These are phyloP conservation scores for Sporothrix euskadiensis DNA, from an alignment of 2,329 filamentous ascomycete genomes.

Conservation along the genomic window DNA sequence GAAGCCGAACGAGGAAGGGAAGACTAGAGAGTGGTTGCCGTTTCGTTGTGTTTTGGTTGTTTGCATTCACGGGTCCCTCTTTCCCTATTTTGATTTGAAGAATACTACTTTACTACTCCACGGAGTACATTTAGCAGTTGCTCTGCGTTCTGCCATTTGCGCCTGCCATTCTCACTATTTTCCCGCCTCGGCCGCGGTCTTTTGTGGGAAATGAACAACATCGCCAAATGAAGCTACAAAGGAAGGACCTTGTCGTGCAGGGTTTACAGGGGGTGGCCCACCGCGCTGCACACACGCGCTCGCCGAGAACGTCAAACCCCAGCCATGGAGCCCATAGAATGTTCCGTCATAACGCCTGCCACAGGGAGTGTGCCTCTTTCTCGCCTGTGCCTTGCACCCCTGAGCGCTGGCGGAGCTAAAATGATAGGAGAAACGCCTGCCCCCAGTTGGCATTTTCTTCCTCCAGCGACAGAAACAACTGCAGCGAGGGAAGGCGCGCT, in stretches of 20 bases:
- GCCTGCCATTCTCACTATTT: slow-evolving; percentile 13
- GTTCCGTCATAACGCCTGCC: slow-evolving; percentile 1
- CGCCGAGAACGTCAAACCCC: slow-evolving; percentile 1
- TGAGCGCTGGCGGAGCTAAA: neutral
- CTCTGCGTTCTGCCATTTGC: slow-evolving; percentile 7
- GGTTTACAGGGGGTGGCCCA: slow-evolving; percentile 22
- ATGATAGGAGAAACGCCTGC: neutral
- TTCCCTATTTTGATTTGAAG: slow-evolving; percentile 11
- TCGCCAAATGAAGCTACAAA: slow-evolving; percentile 26
- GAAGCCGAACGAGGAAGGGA: slow-evolving; percentile 6
- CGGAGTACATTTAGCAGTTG: neutral
- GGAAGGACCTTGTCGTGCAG: slow-evolving; percentile 21
- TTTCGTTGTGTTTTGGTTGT: neutral
- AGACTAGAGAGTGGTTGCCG: neutral
- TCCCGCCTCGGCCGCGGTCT: slow-evolving; percentile 18
- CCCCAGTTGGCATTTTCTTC: slow-evolving; percentile 10
- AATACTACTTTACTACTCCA: neutral
- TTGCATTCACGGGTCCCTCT: slow-evolving; percentile 8
- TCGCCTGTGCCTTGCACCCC: neutral
- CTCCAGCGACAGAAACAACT: slow-evolving; percentile 3
- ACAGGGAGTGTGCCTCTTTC: neutral
- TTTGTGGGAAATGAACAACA: slow-evolving; percentile 28
- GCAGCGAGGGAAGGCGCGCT: slow-evolving; percentile 11
- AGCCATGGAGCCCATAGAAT: slow-evolving; percentile 2
- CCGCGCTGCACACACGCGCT: neutral